These are phyloP conservation scores for Nasturtium officinale DNA, from an alignment of 345 rosid genomes.

Conservation along the genomic window DNA sequence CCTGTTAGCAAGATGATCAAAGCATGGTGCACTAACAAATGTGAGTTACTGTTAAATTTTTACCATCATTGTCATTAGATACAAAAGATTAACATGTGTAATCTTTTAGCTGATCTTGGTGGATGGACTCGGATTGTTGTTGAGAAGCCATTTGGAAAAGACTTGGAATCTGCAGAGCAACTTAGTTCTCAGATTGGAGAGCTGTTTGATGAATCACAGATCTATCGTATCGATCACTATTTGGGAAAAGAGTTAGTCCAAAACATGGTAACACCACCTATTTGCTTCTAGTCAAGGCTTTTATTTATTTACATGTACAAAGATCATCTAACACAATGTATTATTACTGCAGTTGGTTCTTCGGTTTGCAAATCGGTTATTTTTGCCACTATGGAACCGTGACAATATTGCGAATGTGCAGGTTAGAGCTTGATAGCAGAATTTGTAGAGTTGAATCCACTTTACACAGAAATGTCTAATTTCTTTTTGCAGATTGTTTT, in stretches of 20 bases:
- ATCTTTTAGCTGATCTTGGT: constrained; percentile 71
- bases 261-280: constrained; percentile 67
- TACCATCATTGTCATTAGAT: neutral
- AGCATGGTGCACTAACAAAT: constrained; percentile 79
- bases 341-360: constrained; percentile 72
- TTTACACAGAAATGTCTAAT: neutral
- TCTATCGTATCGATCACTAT: constrained; percentile 95
- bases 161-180: constrained; percentile 80
- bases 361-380: constrained; percentile 93
- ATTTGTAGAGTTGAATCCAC: constrained; percentile 5
- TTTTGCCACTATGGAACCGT: constrained; percentile 97
- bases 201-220: constrained; percentile 87
- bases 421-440: constrained; percentile 51
- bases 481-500: constrained; percentile 72
- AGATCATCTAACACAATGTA: constrained; percentile 36
- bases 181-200: constrained; percentile 86
- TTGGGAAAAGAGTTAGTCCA: constrained; percentile 97
- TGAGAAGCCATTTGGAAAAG: constrained; percentile 97
- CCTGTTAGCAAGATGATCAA: constrained; percentile 90
- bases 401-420: constrained; percentile 97
- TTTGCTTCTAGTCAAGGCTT: constrained; percentile 24
- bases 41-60: constrained; percentile 50
- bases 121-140: constrained; percentile 97
- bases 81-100: constrained; percentile 5
- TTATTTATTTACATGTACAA: constrained; percentile 13